phyloP scores from a whole-genome alignment of 2,329 filamentous ascomycete species.

The Alternaria brassicae region DNA sequence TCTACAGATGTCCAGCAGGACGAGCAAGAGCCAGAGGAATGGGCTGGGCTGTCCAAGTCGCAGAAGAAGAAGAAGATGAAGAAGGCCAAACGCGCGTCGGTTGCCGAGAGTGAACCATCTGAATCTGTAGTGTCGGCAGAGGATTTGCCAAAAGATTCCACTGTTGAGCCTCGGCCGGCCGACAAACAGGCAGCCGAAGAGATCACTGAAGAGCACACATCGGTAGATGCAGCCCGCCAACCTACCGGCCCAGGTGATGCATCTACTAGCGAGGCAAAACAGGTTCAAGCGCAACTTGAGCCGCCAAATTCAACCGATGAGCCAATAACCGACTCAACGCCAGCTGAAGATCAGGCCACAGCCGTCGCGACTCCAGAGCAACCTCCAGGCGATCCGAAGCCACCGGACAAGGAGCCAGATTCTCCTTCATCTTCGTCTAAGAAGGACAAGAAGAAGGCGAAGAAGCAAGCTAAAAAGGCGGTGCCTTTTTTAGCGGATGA shows the following conservation, averaged over 20 bases:
- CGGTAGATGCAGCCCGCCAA: neutral
- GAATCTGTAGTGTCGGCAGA: slow-evolving; percentile 20
- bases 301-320: neutral
- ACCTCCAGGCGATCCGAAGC: slow-evolving; percentile 6
- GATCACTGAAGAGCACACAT: neutral
- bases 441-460: slow-evolving; percentile 38
- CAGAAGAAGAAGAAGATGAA: slow-evolving; percentile 42
- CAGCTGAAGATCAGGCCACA: slow-evolving; percentile 2
- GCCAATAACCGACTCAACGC: neutral
- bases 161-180: slow-evolving; percentile 4
- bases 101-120: slow-evolving; percentile 19
- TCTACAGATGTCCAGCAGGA: slow-evolving; percentile 2
- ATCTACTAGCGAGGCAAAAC: slow-evolving; percentile 1
- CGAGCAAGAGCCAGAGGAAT: slow-evolving; percentile 17
- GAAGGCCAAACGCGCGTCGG: slow-evolving; percentile 35
- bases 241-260: neutral
- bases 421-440: slow-evolving; percentile 16
- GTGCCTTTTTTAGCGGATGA: slow-evolving; percentile 45
- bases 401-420: slow-evolving; percentile 15
- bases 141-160: slow-evolving; percentile 5
- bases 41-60: slow-evolving; percentile 32
- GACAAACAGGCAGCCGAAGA: neutral
- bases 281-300: neutral
- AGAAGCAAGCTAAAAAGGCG: slow-evolving; percentile 32
- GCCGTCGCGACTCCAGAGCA: neutral